Conservation (phyloP, 345 rosid genomes). For the Dimocarpus longan region DNA sequence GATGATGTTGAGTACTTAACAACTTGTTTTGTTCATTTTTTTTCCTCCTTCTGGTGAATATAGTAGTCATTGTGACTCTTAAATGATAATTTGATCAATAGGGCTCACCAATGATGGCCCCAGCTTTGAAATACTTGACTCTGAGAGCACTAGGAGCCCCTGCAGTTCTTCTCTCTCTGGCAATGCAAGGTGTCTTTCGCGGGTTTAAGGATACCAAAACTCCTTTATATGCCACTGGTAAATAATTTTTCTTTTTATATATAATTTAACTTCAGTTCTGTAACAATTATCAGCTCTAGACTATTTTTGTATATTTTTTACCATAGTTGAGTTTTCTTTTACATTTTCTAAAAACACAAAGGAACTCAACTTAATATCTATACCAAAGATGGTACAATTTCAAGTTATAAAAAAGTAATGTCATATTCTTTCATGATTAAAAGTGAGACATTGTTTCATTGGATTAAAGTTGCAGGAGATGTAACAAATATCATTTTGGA, state of each 20-base stretch:
- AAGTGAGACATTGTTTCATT: not conserved
- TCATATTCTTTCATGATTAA: too few species aligned
- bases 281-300: too few species aligned
- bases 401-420: too few species aligned
- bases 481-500: constrained; percentile 69
- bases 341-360: too few species aligned
- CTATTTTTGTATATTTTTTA: too few species aligned
- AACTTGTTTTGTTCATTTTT: not conserved
- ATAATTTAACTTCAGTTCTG: too few species aligned
- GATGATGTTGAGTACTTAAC: not conserved
- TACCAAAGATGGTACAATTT: too few species aligned
- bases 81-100: constrained; percentile 25
- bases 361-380: too few species aligned
- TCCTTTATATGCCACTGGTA: constrained; percentile 88
- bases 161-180: constrained; percentile 85
- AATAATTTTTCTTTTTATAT: not conserved
- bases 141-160: constrained; percentile 86
- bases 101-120: constrained; percentile 71
- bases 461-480: constrained; percentile 60
- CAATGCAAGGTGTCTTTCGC: constrained; percentile 95
- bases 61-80: constrained; percentile 1
- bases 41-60: not conserved
- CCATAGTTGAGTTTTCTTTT: too few species aligned
- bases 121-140: constrained; percentile 78
- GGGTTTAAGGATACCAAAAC: constrained; percentile 95